Evolutionary conservation across 1,284 basidiomycete species (phyloP).

Genomic region (Lignosus rhinocerotis): DNA sequence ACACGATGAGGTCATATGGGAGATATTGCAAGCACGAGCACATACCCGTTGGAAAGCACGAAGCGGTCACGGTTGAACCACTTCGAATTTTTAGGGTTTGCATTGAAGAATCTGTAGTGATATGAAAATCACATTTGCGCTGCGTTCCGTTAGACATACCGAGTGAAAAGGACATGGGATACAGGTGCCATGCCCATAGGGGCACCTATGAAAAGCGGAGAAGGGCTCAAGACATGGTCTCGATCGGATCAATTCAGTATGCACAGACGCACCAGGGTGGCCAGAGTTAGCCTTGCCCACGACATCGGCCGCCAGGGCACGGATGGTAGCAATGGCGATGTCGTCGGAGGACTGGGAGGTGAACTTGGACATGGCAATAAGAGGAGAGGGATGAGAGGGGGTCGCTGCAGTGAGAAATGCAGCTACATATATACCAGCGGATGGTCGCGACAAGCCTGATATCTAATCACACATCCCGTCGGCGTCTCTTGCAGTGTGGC

Average conservation of each 20-base stretch:
- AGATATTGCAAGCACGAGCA: not conserved
- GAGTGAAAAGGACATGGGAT: conserved; percentile 85
- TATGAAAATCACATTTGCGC: not conserved
- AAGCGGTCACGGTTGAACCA: conserved; percentile 94
- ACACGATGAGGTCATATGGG: conserved; percentile 12
- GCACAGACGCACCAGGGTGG: conserved; percentile 67
- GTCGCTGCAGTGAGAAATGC: conserved; percentile 9
- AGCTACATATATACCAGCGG: conserved; percentile 30
- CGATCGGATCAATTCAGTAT: not conserved
- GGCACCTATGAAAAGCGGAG: conserved; percentile 52
- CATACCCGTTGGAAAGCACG: conserved; percentile 82
- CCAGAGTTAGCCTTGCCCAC: conserved; percentile 88
- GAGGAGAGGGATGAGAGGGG: conserved; percentile 16
- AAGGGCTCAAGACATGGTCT: not conserved
- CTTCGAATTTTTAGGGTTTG: conserved; percentile 85
- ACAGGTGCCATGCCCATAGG: conserved; percentile 93
- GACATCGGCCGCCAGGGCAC: conserved; percentile 71
- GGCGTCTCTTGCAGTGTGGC: not conserved
- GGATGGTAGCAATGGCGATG: conserved; percentile 65
- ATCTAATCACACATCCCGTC: conserved; percentile 24
- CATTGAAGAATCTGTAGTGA: conserved; percentile 70
- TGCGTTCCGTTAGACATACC: conserved; percentile 41
- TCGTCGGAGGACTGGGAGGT: conserved; percentile 49
- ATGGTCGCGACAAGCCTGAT: conserved; percentile 21
- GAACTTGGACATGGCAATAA: conserved; percentile 47